Base-by-base conservation (phyloP, 768 basidiomycete species). In the Lentinula sp. region DNA sequence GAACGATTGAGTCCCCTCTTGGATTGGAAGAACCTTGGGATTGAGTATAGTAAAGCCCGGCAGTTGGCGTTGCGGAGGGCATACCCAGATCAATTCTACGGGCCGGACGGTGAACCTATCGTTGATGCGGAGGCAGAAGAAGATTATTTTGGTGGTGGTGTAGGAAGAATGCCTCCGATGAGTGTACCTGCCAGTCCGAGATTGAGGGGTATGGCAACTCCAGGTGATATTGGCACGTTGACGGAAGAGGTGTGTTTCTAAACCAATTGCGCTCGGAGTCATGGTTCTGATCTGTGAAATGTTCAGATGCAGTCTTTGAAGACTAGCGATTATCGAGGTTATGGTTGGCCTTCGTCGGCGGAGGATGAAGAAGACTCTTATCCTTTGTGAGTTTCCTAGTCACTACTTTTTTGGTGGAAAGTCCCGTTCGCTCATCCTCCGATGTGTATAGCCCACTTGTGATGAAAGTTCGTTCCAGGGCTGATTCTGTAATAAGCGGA, bases 11-110 rank as follows among this genome's bases (percentile, higher is more conserved):
- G 86, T 54, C 96, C 96, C 15, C 74, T 99, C 60, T 79, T 99
- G 62, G 97, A 99, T 72, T 98, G 97, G 97, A 99, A 99, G 79
- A 93, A 93, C 69, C 78, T 99, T 35, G 97, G 97, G 2, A 84
- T 98, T 63, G 97, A 99, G 74, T 99, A 99, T 74, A 87, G 89
- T 72, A 99, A 98, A 79, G 91, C 93, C 28, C 79, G 97, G 45
- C 95, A 96, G 74, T 77, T 98, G 56, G 93, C 93, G 16, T 79
- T 99, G 62, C 79, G 96, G 66, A 80, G 96, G 37, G 97, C 96
- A 15, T 98, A 99, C 71, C 97, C 97, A 1, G 95, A 98, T 66
- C 87, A 90, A 59, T 98, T 97, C 78, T 82, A 87, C 66, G 85
- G 85, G 45, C 72, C 70, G 6, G 81, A 76, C 23, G 84, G 79